phyloP scores from a whole-genome alignment of 345 rosid species.

The Linum trigynum region DNA sequence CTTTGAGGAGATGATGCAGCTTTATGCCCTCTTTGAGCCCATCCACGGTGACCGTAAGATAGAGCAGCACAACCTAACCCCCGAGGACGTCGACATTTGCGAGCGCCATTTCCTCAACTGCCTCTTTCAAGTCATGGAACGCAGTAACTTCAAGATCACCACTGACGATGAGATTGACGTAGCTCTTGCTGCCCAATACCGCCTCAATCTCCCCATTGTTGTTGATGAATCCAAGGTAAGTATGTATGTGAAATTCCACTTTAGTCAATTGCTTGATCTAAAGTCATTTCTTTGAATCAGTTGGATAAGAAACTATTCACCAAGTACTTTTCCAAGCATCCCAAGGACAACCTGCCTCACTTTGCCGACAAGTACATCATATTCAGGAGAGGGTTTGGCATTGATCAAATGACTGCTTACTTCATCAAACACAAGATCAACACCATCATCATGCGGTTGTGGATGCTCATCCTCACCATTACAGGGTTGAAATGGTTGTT shows the following conservation, averaged over 20 bases:
- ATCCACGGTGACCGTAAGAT: conserved; percentile 43
- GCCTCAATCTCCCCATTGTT: conserved; percentile 64
- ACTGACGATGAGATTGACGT: conserved; percentile 53
- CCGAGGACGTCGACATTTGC: conserved; percentile 36
- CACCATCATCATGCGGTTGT: conserved; percentile 42
- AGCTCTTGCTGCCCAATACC: conserved; percentile 65
- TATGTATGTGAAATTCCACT: background rate
- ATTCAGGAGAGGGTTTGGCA: conserved; percentile 76
- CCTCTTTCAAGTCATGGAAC: conserved; percentile 51
- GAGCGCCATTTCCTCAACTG: background rate
- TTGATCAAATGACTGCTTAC: conserved; percentile 49
- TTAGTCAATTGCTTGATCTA: no score
- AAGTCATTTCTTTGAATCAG: conserved; percentile 26
- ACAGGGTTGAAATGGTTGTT: conserved; percentile 50
- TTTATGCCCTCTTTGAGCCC: conserved; percentile 65
- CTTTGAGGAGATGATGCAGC: conserved; percentile 61
- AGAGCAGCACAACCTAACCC: conserved; percentile 43
- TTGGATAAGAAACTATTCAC: conserved; percentile 51
- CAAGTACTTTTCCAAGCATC: conserved; percentile 46
- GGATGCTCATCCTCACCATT: conserved; percentile 37
- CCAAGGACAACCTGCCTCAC: conserved; percentile 50
- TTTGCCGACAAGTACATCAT: conserved; percentile 65
- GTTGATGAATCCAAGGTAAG: conserved; percentile 61
- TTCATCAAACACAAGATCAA: conserved; percentile 44
- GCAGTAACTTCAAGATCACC: conserved; percentile 62